Evolutionary conservation across 768 basidiomycete genomes (phyloP), one percentile per base, ranked within the genome.

Genomic region (Termitomyces sp.): DNA sequence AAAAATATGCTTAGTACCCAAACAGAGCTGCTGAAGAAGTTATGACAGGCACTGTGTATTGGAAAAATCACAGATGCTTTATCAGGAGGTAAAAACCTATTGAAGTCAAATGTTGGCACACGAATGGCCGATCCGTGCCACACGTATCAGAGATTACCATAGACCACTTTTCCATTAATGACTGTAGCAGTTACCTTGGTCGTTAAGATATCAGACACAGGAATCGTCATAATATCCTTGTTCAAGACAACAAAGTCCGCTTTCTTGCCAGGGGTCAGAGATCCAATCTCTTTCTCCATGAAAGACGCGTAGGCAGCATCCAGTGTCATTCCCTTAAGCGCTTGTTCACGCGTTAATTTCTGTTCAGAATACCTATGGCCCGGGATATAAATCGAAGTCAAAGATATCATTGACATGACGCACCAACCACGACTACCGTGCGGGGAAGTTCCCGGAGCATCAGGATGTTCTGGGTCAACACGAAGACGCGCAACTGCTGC

Each of bases 301-400:
- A 95, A 94, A 0, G 89, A 83, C 0, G 94, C 94, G 63, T 92
- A 94, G 1, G 95, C 94, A 0, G 92, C 85, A 62, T 93, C 92
- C 32, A 89, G 73, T 0, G 94, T 96, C 88, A 95, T 92, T 11
- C 95, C 90, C 69, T 88, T 90, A 30, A 98, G 75, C 0, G 95
- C 90, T 69, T 98, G 87, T 16, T 77, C 74, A 5, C 94, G 82
- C 5, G 91, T 88, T 13, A 98, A 75, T n/a, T 79, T 76, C 68
- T 98, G 81, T 0, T 80, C 70, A 0, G 89, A 76, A 66, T 81
- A 94, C 92, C 92, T 94, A 59, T n/a, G 14, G n/a, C 16, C 3
- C 26, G 16, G 11, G 38, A 35, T 33, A 24, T 18, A 11, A 33
- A 18, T 33, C 16, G 35, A 11, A 36, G 44, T 14, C n/a, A 45